Percentiles rank a stretch among this genome's conserved stretches.
Conservation (phyloP, 169 alveolate species). For the Miamiensis avidus region DNA sequence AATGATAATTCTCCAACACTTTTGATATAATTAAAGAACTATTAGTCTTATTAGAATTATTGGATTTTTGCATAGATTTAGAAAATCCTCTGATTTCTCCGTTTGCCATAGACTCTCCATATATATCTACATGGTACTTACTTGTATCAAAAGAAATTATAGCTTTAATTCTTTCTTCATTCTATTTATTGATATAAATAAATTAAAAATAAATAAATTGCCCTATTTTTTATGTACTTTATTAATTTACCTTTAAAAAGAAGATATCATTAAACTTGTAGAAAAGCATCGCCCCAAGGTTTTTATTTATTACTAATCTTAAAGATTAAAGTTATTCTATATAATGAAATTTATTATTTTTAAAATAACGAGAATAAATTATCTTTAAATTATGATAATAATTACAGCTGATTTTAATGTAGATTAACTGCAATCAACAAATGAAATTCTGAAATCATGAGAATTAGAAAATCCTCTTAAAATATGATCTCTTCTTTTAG, state of each 20-base stretch:
- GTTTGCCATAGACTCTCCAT: constrained; percentile 28
- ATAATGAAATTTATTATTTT: background rate
- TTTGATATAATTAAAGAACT: background rate
- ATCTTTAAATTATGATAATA: background rate
- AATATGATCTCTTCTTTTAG: constrained; percentile 26
- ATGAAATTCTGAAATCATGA: constrained; percentile 15
- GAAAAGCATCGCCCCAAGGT: constrained; percentile 10
- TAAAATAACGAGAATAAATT: background rate
- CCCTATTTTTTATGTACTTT: no score
- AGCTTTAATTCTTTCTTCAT: constrained; percentile 28
- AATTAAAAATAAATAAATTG: background rate
- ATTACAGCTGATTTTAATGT: constrained; percentile 13
- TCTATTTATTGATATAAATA: background rate
- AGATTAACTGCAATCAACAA: constrained; percentile 1
- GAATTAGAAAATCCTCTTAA: constrained; percentile 8
- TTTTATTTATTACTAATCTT: constrained; percentile 10
- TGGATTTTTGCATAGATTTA: no score
- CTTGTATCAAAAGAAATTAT: background rate
- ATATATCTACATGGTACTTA: background rate
- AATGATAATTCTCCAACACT: background rate
- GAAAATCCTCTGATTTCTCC: constrained; percentile 28
- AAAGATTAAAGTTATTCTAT: constrained; percentile 8
- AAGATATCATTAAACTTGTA: constrained; percentile 25
- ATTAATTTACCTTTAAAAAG: constrained; percentile 1
- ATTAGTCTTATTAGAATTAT: background rate